Percentiles rank a stretch among this genome's conserved stretches.
Conservation (phyloP, 179 eudicot species). For the Corrigiola litoralis region DNA sequence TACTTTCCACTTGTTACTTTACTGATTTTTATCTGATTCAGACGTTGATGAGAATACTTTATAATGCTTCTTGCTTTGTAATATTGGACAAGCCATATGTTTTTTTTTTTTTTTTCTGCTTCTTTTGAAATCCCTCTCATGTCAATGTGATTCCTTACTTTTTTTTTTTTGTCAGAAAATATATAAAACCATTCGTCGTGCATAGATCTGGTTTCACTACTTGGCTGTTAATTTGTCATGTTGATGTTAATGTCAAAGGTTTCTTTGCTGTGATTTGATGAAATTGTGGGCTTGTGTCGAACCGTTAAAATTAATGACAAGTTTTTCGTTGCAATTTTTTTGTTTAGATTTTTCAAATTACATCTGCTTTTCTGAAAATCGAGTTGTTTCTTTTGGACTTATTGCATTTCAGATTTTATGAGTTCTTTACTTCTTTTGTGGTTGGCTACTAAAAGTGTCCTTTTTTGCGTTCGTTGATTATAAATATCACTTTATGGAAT, state of each 20-base stretch:
- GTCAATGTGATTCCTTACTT: background rate
- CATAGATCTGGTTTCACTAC: background rate
- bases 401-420: no score
- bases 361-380: no score
- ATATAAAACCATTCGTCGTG: background rate
- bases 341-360: no score
- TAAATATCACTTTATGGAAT: no score
- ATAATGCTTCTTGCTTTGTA: background rate
- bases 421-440: no score
- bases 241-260: background rate
- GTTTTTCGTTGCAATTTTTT: no score
- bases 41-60: background rate
- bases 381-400: no score
- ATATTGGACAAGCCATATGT: background rate
- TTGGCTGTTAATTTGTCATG: background rate
- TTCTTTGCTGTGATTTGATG: no score
- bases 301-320: no score
- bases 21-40: background rate
- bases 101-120: background rate
- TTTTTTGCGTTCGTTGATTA: no score
- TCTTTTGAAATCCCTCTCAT: background rate
- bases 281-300: no score
- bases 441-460: no score
- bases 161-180: background rate
- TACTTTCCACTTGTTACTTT: constrained; percentile 3